Evolutionary conservation across 768 basidiomycete species (phyloP), one percentile per base, ranked within the genome.

Genomic region (Mycena rebaudengoi): DNA sequence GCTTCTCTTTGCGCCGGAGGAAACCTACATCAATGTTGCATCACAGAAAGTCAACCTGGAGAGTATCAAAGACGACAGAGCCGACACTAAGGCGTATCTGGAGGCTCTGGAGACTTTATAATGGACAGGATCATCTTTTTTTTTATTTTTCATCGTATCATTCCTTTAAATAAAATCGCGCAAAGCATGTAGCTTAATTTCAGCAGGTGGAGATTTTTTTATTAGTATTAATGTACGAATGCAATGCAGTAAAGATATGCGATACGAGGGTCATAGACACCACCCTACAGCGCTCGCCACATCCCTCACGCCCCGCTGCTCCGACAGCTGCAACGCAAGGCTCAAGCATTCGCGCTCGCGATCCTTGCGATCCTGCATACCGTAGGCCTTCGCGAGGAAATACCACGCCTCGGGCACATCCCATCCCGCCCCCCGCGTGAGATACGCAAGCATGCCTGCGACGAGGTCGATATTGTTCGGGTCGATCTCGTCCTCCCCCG

Each of bases 391-490:
- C 7, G 90, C 93, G 14, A 99, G 83, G 74, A 89, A 92, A 75
- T 91, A 97, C 97, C 97, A 99, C 25, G 92, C 96, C 74, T 99
- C 97, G 0, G 96, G 87, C 2, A 92, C 85, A 73, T 98, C 91
- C 95, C 96, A 98, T 12, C 91, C 97, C 0, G 81, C 79, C 0
- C 91, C 93, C 39, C 88, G 86, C 0, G 95, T 93, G 48, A 95
- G 72, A 65, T 92, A 87, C 1, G 85, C 85, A 26, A 99, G 82
- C 70, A 96, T 78, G 3, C 91, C 91, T 5, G 92, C 94, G 0
- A 94, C 94, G 37, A 98, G 81, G 71, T 97, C 94, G 8, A 91
- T 82, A 70, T 90, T 85, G 79, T 82, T 44, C 28, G 62, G 55
- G 50, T 72, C 67, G 14, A 62, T 35, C 44, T 68, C 66, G 21